A percentile compares a stretch with the other conserved stretches of the same genome.
Evolutionary conservation across 2,329 filamentous ascomycete genomes (phyloP).

Genomic region (Cladobotryum protrusum): DNA sequence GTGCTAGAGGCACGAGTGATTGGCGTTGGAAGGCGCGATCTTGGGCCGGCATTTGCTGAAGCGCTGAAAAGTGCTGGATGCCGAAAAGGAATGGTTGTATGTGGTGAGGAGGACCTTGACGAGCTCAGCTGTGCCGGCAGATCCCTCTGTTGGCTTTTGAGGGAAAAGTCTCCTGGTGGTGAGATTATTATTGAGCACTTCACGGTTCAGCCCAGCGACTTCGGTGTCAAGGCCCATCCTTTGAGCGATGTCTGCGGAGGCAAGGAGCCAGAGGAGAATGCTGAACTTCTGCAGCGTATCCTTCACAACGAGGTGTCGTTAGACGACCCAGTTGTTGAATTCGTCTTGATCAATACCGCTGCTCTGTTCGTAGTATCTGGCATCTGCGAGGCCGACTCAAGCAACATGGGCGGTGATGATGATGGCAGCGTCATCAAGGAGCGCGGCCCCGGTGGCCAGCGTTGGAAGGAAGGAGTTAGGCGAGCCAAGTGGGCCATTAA

Average conservation of each 20-base stretch:
- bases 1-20: conserved; percentile 82
- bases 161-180: conserved; percentile 36
- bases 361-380: conserved; percentile 81
- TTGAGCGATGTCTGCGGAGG: conserved; percentile 75
- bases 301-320: conserved; percentile 64
- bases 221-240: conserved; percentile 71
- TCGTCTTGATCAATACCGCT: conserved; percentile 90
- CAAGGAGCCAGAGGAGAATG: conserved; percentile 82
- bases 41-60: conserved; percentile 85
- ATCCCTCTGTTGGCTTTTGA: conserved; percentile 83
- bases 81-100: conserved; percentile 82
- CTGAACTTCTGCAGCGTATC: conserved; percentile 71
- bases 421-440: conserved; percentile 76
- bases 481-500: conserved; percentile 81
- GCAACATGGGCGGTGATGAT: conserved; percentile 72
- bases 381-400: conserved; percentile 76
- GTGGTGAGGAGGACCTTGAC: conserved; percentile 89
- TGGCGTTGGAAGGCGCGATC: conserved; percentile 82
- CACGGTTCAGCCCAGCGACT: conserved; percentile 73
- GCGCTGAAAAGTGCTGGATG: conserved; percentile 70
- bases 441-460: conserved; percentile 73
- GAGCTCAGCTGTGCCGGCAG: conserved; percentile 88
- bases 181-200: conserved; percentile 65
- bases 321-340: conserved; percentile 82
- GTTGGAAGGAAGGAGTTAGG: conserved; percentile 93